A percentile compares a stretch with the other conserved stretches of the same genome.
phyloP scores from a whole-genome alignment of 495 filamentous ascomycete species.

The Penicillium coprophilum region DNA sequence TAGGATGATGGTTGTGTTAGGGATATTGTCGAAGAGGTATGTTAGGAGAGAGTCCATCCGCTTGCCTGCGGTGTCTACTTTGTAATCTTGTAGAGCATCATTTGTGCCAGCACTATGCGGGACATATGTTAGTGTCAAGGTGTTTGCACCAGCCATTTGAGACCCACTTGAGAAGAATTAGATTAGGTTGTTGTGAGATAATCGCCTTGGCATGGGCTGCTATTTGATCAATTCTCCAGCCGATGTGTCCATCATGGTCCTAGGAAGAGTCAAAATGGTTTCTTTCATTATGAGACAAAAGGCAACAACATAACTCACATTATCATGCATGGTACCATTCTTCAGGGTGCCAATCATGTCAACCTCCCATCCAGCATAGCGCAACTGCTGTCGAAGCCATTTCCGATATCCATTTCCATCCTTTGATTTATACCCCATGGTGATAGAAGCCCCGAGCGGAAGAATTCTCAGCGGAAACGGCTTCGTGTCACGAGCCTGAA shows the following conservation, averaged over 20 bases:
- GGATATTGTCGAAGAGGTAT: slow-evolving; percentile 38
- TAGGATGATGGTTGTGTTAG: slow-evolving; percentile 47
- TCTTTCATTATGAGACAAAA: background rate
- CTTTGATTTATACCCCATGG: slow-evolving; percentile 49
- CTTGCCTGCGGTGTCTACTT: slow-evolving; percentile 27
- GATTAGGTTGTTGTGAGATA: slow-evolving; percentile 43
- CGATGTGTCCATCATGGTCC: slow-evolving; percentile 51
- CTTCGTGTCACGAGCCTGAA: slow-evolving; percentile 11
- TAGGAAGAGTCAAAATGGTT: slow-evolving; percentile 13
- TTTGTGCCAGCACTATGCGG: slow-evolving; percentile 45
- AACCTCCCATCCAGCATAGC: slow-evolving; percentile 40
- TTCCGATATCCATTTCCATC: slow-evolving; percentile 57
- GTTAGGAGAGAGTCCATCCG: slow-evolving; percentile 37
- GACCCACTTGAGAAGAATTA: slow-evolving; percentile 46
- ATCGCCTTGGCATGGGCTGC: slow-evolving; percentile 30
- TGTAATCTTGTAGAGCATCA: slow-evolving; percentile 41
- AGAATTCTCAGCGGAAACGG: slow-evolving; percentile 46
- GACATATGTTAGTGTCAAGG: background rate
- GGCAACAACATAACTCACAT: slow-evolving; percentile 27
- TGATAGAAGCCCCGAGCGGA: slow-evolving; percentile 60
- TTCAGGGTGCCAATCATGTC: slow-evolving; percentile 52
- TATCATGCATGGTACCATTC: slow-evolving; percentile 51
- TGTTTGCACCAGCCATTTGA: background rate
- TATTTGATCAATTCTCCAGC: slow-evolving; percentile 48
- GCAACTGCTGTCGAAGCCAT: slow-evolving; percentile 38